Conservation (phyloP, 2,329 filamentous ascomycete species). For the Trichoderma aggressivum region DNA sequence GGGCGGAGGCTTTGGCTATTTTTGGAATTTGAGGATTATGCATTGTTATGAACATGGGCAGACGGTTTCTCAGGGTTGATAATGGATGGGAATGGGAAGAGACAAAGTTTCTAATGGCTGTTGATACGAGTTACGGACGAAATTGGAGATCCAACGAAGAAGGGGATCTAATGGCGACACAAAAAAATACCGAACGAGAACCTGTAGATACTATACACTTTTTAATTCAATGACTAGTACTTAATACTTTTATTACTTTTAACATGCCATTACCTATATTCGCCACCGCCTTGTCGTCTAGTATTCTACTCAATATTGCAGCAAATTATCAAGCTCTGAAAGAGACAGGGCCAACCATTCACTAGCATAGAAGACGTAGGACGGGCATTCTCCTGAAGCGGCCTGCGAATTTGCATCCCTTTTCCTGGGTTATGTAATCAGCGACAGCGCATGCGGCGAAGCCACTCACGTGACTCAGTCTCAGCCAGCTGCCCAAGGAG, state of each 20-base stretch:
- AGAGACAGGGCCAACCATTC: background rate
- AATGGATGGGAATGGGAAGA: background rate
- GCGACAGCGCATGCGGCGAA: background rate
- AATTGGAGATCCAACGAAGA: background rate
- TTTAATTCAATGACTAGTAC: conserved; percentile 10
- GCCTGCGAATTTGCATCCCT: background rate
- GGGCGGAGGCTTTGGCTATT: background rate
- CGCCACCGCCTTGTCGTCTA: background rate
- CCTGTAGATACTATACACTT: background rate
- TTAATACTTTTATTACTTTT: background rate
- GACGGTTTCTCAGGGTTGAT: background rate
- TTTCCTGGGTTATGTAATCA: background rate
- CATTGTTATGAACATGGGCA: background rate
- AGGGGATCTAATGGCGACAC: background rate
- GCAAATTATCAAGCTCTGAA: too few species aligned
- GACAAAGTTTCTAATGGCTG: background rate
- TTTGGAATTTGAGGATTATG: background rate
- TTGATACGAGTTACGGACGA: conserved; percentile 3
- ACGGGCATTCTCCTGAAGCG: background rate
- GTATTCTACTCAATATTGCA: background rate
- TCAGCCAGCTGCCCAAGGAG: background rate
- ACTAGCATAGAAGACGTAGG: background rate
- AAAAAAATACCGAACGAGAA: background rate
- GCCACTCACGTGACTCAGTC: background rate
- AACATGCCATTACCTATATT: background rate